Evolutionary conservation across 176 grass and related monocot genomes (phyloP).

Genomic region (Dactylis glomerata): DNA sequence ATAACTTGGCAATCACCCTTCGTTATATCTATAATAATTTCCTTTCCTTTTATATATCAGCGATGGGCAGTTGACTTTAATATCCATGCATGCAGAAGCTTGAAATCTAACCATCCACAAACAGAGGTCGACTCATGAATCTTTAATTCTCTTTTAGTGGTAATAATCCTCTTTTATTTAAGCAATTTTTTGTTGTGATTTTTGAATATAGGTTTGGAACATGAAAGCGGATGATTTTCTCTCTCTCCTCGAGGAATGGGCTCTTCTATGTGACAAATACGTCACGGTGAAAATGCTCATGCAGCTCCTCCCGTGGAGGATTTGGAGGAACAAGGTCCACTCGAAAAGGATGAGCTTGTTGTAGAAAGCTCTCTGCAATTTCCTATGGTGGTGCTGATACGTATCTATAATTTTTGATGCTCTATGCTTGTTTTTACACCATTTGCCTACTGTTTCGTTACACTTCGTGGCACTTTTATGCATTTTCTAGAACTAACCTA

Average conservation of each 20-base stretch:
- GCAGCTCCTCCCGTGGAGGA: conserved; percentile 10
- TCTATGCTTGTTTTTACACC: no score
- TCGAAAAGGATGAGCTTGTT: conserved; percentile 51
- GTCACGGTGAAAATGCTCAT: neutral
- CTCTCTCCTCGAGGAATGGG: conserved; percentile 59
- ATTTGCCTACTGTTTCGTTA: no score
- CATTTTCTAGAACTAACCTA: no score
- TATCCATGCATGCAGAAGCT: conserved; percentile 52
- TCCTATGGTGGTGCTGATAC: conserved; percentile 51
- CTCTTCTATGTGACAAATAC: conserved; percentile 45
- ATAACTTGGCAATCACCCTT: neutral
- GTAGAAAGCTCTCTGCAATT: conserved; percentile 48
- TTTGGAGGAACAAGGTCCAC: conserved; percentile 8
- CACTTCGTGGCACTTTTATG: no score
- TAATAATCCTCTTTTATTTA: neutral
- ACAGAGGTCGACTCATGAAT: conserved; percentile 47
- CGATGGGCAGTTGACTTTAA: conserved; percentile 84
- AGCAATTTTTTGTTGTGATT: neutral
- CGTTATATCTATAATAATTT: neutral
- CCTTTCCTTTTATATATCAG: conserved; percentile 25
- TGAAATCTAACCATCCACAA: conserved; percentile 69
- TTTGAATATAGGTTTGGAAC: conserved; percentile 55
- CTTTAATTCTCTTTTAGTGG: neutral
- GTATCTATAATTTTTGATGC: no score
- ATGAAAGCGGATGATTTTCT: conserved; percentile 78